Conservation (phyloP, 805 yeast species). For the Saccharomycopsis babjevae region DNA sequence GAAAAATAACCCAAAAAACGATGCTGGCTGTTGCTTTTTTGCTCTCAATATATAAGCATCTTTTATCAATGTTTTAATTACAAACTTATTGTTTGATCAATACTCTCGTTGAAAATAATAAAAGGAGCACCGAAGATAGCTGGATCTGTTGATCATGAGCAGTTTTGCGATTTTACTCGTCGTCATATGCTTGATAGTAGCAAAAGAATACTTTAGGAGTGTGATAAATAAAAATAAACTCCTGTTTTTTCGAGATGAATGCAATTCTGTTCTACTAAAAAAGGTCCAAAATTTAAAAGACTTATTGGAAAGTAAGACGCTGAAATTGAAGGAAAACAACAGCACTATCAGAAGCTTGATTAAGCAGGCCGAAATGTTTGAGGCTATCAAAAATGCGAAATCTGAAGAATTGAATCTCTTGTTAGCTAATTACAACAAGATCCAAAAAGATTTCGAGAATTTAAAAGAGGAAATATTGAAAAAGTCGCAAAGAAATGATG, state of each 20-base stretch:
- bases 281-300: not conserved
- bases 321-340: not conserved
- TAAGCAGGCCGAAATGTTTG: not conserved
- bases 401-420: not conserved
- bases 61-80: no score
- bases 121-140: no score
- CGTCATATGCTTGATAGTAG: not conserved
- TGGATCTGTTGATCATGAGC: not conserved
- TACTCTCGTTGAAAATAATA: no score
- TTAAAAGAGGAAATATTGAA: not conserved
- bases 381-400: not conserved
- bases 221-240: not conserved
- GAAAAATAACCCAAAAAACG: not conserved
- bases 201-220: not conserved
- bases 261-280: not conserved
- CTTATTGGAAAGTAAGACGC: not conserved
- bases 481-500: not conserved
- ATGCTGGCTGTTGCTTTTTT: no score
- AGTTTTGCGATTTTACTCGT: not conserved
- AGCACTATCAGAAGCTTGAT: not conserved
- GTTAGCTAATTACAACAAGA: not conserved
- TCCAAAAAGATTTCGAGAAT: not conserved
- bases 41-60: no score
- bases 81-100: no score
- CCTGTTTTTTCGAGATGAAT: not conserved